phyloP scores from a whole-genome alignment of 371 early-diverging fungal species.

The Mucor piriformis region DNA sequence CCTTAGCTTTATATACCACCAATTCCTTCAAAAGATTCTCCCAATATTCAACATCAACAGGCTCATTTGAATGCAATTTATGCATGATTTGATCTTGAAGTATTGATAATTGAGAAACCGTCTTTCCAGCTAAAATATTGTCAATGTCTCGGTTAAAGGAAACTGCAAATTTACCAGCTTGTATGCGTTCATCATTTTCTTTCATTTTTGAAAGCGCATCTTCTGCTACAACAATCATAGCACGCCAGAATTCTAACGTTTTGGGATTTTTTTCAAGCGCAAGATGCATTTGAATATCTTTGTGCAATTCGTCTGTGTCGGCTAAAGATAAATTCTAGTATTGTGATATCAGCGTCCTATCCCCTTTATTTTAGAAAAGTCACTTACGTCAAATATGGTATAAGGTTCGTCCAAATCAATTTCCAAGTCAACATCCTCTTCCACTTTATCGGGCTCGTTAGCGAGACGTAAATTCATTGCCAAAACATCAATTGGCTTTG shows the following conservation, averaged over 20 bases:
- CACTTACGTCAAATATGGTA: conserved; percentile 74
- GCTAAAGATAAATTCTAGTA: conserved; percentile 57
- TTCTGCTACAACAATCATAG: conserved; percentile 81
- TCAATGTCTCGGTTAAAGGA: conserved; percentile 71
- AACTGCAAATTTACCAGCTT: conserved; percentile 38
- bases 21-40: conserved; percentile 79
- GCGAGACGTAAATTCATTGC: conserved; percentile 87
- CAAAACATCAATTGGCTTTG: conserved; percentile 91
- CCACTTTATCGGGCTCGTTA: conserved; percentile 69
- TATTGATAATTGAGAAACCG: conserved; percentile 67
- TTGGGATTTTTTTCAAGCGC: conserved; percentile 77
- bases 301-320: conserved; percentile 78
- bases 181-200: conserved; percentile 29
- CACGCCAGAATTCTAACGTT: conserved; percentile 83
- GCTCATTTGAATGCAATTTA: conserved; percentile 70
- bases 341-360: background rate
- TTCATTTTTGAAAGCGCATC: conserved; percentile 64
- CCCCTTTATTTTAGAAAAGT: no score
- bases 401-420: conserved; percentile 90
- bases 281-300: conserved; percentile 88
- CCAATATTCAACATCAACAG: conserved; percentile 95
- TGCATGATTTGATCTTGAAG: conserved; percentile 74
- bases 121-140: conserved; percentile 72
- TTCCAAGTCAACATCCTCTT: conserved; percentile 75
- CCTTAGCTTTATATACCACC: conserved; percentile 84